Evolutionary conservation across 2,329 filamentous ascomycete genomes (phyloP).

Genomic region (Trichoderma lentiforme): DNA sequence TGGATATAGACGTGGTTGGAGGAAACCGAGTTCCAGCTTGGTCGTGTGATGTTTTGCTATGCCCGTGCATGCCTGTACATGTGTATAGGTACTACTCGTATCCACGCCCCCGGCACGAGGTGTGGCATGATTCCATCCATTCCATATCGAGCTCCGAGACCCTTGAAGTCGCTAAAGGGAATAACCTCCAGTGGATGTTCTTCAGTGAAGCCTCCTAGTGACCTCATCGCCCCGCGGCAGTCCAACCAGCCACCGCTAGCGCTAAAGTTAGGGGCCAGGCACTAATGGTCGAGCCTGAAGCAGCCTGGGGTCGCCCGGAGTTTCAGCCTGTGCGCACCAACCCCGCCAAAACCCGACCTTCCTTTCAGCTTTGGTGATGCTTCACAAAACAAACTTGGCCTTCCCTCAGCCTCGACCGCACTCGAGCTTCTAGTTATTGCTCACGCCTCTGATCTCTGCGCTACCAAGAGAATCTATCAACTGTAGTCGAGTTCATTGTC

Average conservation of each 20-base stretch:
- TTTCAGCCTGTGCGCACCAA: conserved; percentile 15
- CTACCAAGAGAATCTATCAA: background rate
- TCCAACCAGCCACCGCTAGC: background rate
- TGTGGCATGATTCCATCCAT: background rate
- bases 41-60: background rate
- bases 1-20: background rate
- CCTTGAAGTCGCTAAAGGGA: background rate
- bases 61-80: background rate
- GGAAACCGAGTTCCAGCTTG: background rate
- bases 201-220: conserved; percentile 2
- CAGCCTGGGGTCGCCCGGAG: conserved; percentile 8
- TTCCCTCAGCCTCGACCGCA: background rate
- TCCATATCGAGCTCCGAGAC: background rate
- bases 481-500: background rate
- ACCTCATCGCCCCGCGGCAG: conserved; percentile 16
- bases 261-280: conserved; percentile 17
- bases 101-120: background rate
- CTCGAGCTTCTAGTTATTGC: background rate
- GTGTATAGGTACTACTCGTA: no score
- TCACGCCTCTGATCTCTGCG: background rate
- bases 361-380: conserved; percentile 20
- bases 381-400: conserved; percentile 15
- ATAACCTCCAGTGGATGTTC: background rate
- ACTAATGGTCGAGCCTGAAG: conserved; percentile 10
- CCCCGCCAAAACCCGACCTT: conserved; percentile 16